These are phyloP conservation scores for Elsinoe perseae DNA, from an alignment of 2,329 filamentous ascomycete genomes.

Conservation along the genomic window DNA sequence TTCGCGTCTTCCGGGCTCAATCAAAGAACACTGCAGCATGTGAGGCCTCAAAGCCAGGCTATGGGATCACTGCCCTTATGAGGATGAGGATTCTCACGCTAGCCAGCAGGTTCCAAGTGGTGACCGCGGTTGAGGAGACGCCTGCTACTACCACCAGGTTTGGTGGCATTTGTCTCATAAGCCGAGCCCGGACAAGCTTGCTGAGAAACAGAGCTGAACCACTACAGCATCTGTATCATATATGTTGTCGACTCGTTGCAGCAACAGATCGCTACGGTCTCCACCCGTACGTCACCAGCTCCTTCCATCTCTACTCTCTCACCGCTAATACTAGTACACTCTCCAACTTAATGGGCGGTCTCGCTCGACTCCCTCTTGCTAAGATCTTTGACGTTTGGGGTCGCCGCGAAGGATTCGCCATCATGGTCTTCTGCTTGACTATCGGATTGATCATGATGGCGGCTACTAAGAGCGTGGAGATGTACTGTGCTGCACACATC, in stretches of 20 bases:
- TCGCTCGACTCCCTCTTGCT: slow-evolving; percentile 19
- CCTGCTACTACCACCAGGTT: background rate
- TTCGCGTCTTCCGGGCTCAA: background rate
- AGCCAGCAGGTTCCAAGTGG: background rate
- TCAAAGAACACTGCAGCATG: too few relatives aligned
- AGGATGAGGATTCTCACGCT: background rate
- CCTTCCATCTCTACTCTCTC: slow-evolving; percentile 30
- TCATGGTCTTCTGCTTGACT: slow-evolving; percentile 18
- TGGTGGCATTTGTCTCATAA: slow-evolving; percentile 34
- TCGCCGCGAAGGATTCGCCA: slow-evolving; percentile 19
- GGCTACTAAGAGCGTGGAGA: slow-evolving; percentile 19
- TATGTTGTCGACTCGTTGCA: slow-evolving; percentile 45
- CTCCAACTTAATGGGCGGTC: slow-evolving; percentile 21
- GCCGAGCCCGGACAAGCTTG: slow-evolving; percentile 14
- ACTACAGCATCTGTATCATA: slow-evolving; percentile 39
- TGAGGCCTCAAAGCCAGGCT: slow-evolving; percentile 4
- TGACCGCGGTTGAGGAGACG: background rate
- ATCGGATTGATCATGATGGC: slow-evolving; percentile 23
- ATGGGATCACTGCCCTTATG: background rate
- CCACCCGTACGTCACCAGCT: slow-evolving; percentile 36
- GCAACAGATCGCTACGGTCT: slow-evolving; percentile 35
- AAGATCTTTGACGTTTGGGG: slow-evolving; percentile 22
- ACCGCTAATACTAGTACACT: slow-evolving; percentile 28
- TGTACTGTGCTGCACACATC: slow-evolving; percentile 21
- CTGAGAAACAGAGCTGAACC: background rate